These are phyloP conservation scores for Crithidia thermophila DNA, from an alignment of 208 protist genomes.

Conservation along the genomic window DNA sequence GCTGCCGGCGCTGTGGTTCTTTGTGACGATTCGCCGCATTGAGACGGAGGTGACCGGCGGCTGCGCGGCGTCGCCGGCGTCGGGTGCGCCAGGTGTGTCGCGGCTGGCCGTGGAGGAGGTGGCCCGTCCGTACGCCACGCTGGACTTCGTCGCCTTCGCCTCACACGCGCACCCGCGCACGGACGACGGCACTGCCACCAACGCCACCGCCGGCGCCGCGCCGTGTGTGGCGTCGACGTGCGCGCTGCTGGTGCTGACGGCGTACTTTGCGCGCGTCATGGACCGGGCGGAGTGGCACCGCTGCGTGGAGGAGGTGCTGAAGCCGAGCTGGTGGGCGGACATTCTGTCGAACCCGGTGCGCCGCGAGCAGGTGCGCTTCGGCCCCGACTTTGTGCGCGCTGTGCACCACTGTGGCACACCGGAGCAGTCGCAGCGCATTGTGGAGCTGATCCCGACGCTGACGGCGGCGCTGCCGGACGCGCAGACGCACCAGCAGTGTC, in stretches of 20 bases:
- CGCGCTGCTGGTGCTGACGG: conserved; percentile 25
- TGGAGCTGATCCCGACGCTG: conserved; percentile 35
- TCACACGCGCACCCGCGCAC: conserved; percentile 9
- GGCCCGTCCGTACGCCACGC: conserved; percentile 32
- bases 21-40: conserved; percentile 37
- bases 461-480: conserved; percentile 13
- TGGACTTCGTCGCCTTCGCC: conserved; percentile 15
- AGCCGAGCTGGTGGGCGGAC: conserved; percentile 27
- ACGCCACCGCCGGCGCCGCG: neutral
- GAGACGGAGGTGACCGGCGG: conserved; percentile 5
- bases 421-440: conserved; percentile 21
- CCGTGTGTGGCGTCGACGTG: conserved; percentile 17
- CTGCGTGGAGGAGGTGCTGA: conserved; percentile 35
- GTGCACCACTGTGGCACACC: conserved; percentile 26
- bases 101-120: conserved; percentile 13
- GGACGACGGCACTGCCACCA: neutral
- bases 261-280: conserved; percentile 36
- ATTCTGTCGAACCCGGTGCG: conserved; percentile 26
- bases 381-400: conserved; percentile 48
- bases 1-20: conserved; percentile 65
- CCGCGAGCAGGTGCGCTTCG: conserved; percentile 38
- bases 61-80: neutral
- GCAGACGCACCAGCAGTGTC: conserved; percentile 78
- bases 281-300: conserved; percentile 34
- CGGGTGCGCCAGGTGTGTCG: neutral